Base-by-base conservation (phyloP, 345 rosid species). In the Stellera chamaejasme region DNA sequence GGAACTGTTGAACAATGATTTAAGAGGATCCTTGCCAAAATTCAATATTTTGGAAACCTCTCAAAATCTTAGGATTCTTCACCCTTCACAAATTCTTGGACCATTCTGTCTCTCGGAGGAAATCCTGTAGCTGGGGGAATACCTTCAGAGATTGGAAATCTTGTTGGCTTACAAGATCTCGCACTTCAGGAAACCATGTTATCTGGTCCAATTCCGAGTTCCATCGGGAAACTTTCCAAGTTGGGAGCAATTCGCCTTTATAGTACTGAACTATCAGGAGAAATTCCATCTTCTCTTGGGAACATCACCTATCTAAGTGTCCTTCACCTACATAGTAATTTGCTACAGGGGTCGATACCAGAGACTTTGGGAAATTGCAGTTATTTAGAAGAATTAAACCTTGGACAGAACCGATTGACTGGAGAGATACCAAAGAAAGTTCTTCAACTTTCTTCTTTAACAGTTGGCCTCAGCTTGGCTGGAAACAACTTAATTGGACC, bases 271-370 rank as follows among this genome's bases (percentile, higher is more conserved):
- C 10, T 72, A 14, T 54, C 63, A 1, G 68, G 66, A 0, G 7
- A 25, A 0, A 48, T 69, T 32, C 69, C 66, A 16, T 11, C 59
- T 10, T 48, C 50, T 27, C 9, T 59, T 1, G 66, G 74, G 8
- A 59, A 59, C 56, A 54, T 60, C 2, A 48, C 48, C 2, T 9
- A 45, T 27, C 55, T 69, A 43, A 39, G 50, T 23, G 11, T 13
- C 9, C 16, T 65, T 9, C 4, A 10, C 12, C 7, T 56, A 6
- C 10, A 6, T 0, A 12, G 45, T 10, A 74, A 74, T 54, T 52
- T 27, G 12, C 32, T 74, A 4, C n/a, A 41, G 3, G 75, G 78
- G 27, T 48, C 16, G 11, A 66, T 73, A 1, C 74, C 78, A 15
- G 15, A 62, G 4, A 27, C 13, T 48, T 2, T 69, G 3, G 61